Evolutionary conservation across 345 rosid species (phyloP), one percentile per base, ranked within the genome.

Genomic region (Triadica sebifera): DNA sequence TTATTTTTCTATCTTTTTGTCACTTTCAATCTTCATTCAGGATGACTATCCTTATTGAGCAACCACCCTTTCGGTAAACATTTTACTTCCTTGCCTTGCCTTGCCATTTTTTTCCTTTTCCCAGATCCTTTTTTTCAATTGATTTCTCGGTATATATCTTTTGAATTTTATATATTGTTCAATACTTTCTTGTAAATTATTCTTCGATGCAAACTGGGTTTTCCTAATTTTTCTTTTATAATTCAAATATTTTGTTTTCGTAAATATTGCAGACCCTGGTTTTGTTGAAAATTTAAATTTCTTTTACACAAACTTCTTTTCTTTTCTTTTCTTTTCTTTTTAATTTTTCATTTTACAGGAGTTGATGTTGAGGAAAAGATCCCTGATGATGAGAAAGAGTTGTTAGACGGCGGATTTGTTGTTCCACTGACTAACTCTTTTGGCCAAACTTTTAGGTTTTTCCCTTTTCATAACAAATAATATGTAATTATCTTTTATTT

Each of bases 381-480:
- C 29, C 78, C 51, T 8, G 73, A 49, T 62, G 85, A 81, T 51
- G 80, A 86, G 73, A 85, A 82, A 69, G 85, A 82, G 74, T 79
- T 78, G 29, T 68, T 81, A 50, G 88, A 87, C 47, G 83, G 84
- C 65, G 89, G 87, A 67, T 94, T 90, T 80, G 78, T 75, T 78
- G 84, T 84, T 84, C 90, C 95, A 46, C 61, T 80, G 0, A 81
- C 88, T 57, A 94, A 94, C 74, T 83, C 98, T 10, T 94, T 90
- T 81, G 98, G 97, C 73, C 94, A 87, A 63, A 86, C 87, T 46
- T 94, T 94, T 84, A 89, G 97, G 98, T 91, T 72, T 12, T 8
- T 52, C 25, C 4, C 20, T 19, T 19, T 58, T 49, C 55, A n/a
- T 55, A 52, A 8, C 22, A 11, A 8, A 11, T 1, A 47, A 29